Conservation (phyloP, 176 grass and related monocot genomes). For the Raddia guianensis region DNA sequence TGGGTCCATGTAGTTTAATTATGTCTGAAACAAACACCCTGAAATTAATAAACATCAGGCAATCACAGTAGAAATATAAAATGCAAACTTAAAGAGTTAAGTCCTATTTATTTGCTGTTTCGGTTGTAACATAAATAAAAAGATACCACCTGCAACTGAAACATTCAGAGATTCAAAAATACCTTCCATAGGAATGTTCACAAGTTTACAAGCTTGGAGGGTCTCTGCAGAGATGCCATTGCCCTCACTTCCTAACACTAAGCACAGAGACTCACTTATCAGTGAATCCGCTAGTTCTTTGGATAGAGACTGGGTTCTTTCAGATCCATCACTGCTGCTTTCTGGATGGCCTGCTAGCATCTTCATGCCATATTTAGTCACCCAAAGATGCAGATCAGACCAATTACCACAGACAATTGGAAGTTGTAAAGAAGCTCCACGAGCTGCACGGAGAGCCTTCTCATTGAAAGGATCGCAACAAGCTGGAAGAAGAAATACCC, state of each 20-base stretch:
- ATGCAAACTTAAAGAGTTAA: slow-evolving; percentile 31
- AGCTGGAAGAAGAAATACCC: slow-evolving; percentile 78
- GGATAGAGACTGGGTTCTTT: slow-evolving; percentile 42
- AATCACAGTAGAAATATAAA: neutral
- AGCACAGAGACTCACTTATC: slow-evolving; percentile 65
- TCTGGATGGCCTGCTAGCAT: slow-evolving; percentile 82
- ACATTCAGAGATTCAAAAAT: slow-evolving; percentile 97
- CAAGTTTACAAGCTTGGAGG: slow-evolving; percentile 61
- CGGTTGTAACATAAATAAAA: slow-evolving; percentile 87
- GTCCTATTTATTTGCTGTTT: slow-evolving; percentile 36
- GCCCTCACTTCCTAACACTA: slow-evolving; percentile 93
- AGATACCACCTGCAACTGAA: slow-evolving; percentile 91
- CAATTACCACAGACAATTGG: slow-evolving; percentile 76
- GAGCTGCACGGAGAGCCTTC: slow-evolving; percentile 86
- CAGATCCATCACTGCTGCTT: slow-evolving; percentile 46
- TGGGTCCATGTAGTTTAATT: neutral
- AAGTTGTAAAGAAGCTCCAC: slow-evolving; percentile 84
- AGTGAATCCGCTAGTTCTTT: slow-evolving; percentile 66
- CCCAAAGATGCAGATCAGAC: slow-evolving; percentile 47
- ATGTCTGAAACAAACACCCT: slow-evolving; percentile 24
- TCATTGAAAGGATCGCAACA: slow-evolving; percentile 98
- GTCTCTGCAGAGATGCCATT: slow-evolving; percentile 72
- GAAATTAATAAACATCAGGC: neutral
- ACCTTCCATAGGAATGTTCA: slow-evolving; percentile 93
- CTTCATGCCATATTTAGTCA: slow-evolving; percentile 56